These are phyloP conservation scores for Calocera viscosa DNA, from an alignment of 768 basidiomycete genomes.

Conservation along the genomic window DNA sequence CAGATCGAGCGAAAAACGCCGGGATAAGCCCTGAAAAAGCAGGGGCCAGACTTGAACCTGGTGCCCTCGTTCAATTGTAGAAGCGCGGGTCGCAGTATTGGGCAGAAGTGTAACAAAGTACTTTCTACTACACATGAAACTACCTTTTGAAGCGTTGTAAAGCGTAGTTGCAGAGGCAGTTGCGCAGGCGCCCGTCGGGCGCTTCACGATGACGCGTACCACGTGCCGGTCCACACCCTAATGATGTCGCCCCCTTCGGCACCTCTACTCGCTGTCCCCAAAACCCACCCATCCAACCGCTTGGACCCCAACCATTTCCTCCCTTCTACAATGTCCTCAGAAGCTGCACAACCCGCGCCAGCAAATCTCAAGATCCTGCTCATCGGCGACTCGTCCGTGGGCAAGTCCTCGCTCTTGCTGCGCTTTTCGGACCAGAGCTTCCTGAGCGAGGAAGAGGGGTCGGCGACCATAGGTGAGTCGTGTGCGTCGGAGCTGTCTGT, in stretches of 20 bases:
- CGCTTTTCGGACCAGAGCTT: slow-evolving; percentile 97
- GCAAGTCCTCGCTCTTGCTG: slow-evolving; percentile 79
- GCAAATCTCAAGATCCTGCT: slow-evolving; percentile 4
- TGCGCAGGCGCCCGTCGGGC: not conserved
- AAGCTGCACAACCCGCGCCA: not conserved
- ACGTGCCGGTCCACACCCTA: slow-evolving; percentile 2
- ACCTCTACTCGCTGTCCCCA: not conserved
- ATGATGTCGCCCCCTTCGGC: not conserved
- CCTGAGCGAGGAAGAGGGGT: slow-evolving; percentile 80
- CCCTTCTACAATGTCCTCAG: not conserved
- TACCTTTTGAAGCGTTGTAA: no score
- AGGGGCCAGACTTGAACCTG: no score
- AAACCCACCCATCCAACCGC: not conserved
- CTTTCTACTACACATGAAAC: no score
- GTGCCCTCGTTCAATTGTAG: no score
- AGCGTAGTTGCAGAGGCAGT: no score
- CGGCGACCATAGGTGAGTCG: slow-evolving; percentile 50
- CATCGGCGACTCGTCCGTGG: slow-evolving; percentile 42
- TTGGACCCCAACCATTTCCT: not conserved
- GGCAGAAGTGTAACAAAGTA: no score
- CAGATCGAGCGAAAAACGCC: no score
- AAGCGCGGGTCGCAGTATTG: no score
- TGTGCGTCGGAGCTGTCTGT: not conserved
- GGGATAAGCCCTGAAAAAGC: no score
- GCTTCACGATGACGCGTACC: not conserved